Conservation (phyloP, 306 rosid species). For the Adenanthera pavonina region DNA sequence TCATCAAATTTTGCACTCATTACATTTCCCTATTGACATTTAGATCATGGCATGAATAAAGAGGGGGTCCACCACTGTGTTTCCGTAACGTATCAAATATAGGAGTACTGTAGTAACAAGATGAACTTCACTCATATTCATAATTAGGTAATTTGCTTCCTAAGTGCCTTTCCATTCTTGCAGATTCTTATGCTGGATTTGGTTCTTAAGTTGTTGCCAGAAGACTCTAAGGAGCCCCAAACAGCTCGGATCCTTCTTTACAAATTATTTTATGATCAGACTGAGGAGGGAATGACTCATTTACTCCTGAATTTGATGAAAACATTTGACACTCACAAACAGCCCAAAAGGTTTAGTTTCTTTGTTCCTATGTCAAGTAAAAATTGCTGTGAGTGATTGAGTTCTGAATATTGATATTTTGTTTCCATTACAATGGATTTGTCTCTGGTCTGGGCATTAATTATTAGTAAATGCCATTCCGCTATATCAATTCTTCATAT, state of each 20-base stretch:
- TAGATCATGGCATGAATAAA: not conserved
- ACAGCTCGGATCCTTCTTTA: constrained; percentile 91
- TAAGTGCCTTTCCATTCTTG: constrained; percentile 44
- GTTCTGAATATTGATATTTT: not conserved
- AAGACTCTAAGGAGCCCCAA: constrained; percentile 81
- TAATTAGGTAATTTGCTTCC: constrained; percentile 39
- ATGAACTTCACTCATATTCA: constrained; percentile 27
- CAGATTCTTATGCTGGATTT: constrained; percentile 92
- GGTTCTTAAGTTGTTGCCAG: constrained; percentile 77
- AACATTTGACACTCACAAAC: constrained; percentile 81
- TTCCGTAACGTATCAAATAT: constrained; percentile 12
- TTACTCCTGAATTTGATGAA: constrained; percentile 77
- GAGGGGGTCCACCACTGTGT: not conserved
- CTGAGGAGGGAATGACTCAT: constrained; percentile 94
- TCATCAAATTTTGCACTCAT: not conserved
- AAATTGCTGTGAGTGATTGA: not conserved
- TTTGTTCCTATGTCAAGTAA: constrained; percentile 25
- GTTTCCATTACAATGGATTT: not conserved
- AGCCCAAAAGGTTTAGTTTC: constrained; percentile 76
- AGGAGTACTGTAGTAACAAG: not conserved
- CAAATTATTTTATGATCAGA: constrained; percentile 95
- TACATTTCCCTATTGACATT: not conserved
- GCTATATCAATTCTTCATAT: not conserved
- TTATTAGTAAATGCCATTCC: not conserved
- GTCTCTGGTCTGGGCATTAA: not conserved